Evolutionary conservation across 2,329 filamentous ascomycete genomes (phyloP), one percentile per base, ranked within the genome.

Genomic region (Endoconidiophora laricicola): DNA sequence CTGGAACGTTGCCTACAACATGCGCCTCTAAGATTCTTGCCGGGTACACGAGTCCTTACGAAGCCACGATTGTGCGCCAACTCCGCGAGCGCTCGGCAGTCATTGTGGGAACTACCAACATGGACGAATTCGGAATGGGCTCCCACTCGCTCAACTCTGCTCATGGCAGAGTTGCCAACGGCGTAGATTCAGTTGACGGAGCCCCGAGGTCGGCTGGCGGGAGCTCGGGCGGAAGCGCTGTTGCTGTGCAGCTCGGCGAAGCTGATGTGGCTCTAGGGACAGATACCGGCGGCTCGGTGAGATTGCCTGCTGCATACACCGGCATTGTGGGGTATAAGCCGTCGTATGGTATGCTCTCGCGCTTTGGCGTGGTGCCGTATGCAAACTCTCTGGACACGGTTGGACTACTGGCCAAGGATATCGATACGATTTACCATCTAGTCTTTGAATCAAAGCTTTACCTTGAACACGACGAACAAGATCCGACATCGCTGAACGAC

Each of bases 91-190:
- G 74, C 4, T 83, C 81, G 40, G 79, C 77, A 4, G 62, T 73
- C 4, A 62, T 90, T 2, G 71, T 79, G 1, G 83, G 82, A 5
- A 94, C 94, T 64, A 88, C 86, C 2, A 94, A 94, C 61, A 79
- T 96, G 70, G 91, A 96, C 65, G 91, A 94, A 61, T 94, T 94
- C 61, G 87, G 88, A 24, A 94, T 94, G 88, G 87, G 87, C 2
- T 93, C 86, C 6, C 81, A 94, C 58, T 88, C 86, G 1, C 67
- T 68, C 47, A 79, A 81, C 58, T 87, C 86, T 1, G 65, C 70
- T 49, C 78, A 80, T 57, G 84, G 83, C 1, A 62, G 76, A 1
- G 83, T 90, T 3, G 67, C 62, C 48, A 79, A 74, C 54, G 68
- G 65, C 6, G 26, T 33, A 33, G 63, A 68, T 48, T 53, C 48